These are phyloP conservation scores for Theileria orientalis DNA, from an alignment of 169 alveolate genomes.

Conservation along the genomic window DNA sequence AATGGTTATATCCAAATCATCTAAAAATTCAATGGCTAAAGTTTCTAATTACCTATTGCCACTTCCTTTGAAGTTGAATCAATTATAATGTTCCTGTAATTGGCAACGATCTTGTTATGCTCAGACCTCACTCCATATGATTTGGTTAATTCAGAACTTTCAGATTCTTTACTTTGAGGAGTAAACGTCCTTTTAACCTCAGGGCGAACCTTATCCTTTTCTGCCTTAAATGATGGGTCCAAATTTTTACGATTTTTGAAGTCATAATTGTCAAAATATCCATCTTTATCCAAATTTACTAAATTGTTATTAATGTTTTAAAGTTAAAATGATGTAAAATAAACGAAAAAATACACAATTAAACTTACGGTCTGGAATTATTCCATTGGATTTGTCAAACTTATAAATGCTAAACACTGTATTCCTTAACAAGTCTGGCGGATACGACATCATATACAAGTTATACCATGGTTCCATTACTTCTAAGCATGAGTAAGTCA, in stretches of 20 bases:
- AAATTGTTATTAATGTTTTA: neutral
- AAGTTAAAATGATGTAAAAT: neutral
- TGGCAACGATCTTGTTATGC: conserved; percentile 16
- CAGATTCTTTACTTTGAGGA: neutral
- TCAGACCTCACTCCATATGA: too few relatives aligned
- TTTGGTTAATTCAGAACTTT: too few relatives aligned
- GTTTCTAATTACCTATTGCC: neutral
- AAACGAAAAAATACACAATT: neutral
- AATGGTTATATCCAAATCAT: conserved; percentile 34
- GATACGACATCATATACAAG: conserved; percentile 35
- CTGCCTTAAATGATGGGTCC: neutral
- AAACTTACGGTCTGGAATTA: conserved; percentile 55
- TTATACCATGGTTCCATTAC: conserved; percentile 61
- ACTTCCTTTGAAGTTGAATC: neutral
- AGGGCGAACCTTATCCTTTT: neutral
- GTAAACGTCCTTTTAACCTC: neutral
- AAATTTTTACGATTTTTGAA: neutral
- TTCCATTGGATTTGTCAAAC: conserved; percentile 34
- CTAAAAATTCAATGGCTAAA: neutral
- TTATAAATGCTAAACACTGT: conserved; percentile 32
- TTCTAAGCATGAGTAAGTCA: conserved; percentile 50
- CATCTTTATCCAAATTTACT: neutral
- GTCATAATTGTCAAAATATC: neutral
- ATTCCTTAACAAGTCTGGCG: conserved; percentile 35
- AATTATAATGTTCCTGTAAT: conserved; percentile 15